A percentile compares a stretch with the other conserved stretches of the same genome.
These are phyloP conservation scores for Flagelloscypha sp. DNA, from an alignment of 768 basidiomycete species.

Conservation along the genomic window DNA sequence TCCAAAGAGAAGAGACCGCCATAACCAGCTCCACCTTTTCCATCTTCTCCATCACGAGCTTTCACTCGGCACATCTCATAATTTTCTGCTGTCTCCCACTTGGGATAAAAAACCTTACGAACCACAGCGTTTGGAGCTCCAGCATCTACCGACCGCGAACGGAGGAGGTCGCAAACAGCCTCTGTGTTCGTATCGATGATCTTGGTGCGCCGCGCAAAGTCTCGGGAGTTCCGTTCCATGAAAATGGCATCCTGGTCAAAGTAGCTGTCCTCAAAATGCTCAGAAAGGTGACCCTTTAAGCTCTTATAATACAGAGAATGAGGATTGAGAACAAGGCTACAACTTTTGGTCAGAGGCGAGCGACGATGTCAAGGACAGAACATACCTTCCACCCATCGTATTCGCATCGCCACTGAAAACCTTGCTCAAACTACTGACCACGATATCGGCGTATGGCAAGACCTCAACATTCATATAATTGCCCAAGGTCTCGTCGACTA, in stretches of 20 bases:
- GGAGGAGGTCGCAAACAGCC: conserved; percentile 72
- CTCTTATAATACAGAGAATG: conserved; percentile 54
- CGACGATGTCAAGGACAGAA: conserved; percentile 7
- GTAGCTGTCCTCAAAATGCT: conserved; percentile 75
- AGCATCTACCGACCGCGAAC: conserved; percentile 42
- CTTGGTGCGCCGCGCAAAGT: conserved; percentile 70
- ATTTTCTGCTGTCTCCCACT: conserved; percentile 62
- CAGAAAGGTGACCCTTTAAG: conserved; percentile 52
- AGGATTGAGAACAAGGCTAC: conserved; percentile 84
- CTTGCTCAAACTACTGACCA: conserved; percentile 89
- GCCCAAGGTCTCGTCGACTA: conserved; percentile 92
- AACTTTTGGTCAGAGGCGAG: neutral
- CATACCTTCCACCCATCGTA: conserved; percentile 95
- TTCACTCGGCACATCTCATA: conserved; percentile 64
- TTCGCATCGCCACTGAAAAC: conserved; percentile 92
- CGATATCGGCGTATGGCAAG: conserved; percentile 77
- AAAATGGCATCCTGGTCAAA: conserved; percentile 89
- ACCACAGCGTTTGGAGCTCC: conserved; percentile 39
- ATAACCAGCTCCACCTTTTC: conserved; percentile 47
- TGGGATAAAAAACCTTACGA: conserved; percentile 87
- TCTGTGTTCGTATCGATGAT: conserved; percentile 79
- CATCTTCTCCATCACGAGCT: conserved; percentile 19
- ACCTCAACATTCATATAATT: conserved; percentile 93
- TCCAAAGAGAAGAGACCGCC: conserved; percentile 86
- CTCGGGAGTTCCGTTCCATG: conserved; percentile 97